These are phyloP conservation scores for Stagonosporopsis chrysanthemi DNA, from an alignment of 2,329 filamentous ascomycete genomes.

Conservation along the genomic window DNA sequence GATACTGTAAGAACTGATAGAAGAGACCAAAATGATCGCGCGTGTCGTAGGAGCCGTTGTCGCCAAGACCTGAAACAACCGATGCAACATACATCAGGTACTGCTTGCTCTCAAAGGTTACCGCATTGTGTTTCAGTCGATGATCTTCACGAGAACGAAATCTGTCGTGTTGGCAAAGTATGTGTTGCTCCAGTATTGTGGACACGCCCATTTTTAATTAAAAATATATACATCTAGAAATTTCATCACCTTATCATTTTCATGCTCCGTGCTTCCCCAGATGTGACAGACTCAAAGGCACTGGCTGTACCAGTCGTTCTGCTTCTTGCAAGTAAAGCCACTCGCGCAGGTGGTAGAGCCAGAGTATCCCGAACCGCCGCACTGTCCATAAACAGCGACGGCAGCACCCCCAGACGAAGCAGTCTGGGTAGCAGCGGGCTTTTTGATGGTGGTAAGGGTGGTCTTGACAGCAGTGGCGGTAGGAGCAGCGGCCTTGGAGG, in stretches of 20 bases:
- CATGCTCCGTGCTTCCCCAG: not conserved
- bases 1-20: too few species aligned
- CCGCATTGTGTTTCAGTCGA: not conserved
- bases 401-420: slow-evolving; percentile 21
- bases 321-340: slow-evolving; percentile 49
- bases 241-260: too few species aligned
- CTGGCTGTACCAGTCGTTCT: slow-evolving; percentile 57
- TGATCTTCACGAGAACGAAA: not conserved
- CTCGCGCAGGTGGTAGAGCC: slow-evolving; percentile 50
- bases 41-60: too few species aligned
- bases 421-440: slow-evolving; percentile 23
- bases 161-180: not conserved
- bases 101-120: not conserved
- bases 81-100: not conserved
- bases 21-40: too few species aligned
- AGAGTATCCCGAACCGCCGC: slow-evolving; percentile 53
- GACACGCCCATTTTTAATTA: not conserved
- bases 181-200: not conserved
- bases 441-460: slow-evolving; percentile 33
- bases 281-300: slow-evolving; percentile 35
- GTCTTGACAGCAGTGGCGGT: slow-evolving; percentile 22
- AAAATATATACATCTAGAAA: slow-evolving; percentile 1
- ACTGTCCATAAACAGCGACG: slow-evolving; percentile 51
- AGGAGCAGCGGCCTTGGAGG: slow-evolving; percentile 7
- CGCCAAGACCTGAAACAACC: not conserved